Conservation (phyloP, 176 grass and related monocot genomes). For the Phoenix roebelenii region DNA sequence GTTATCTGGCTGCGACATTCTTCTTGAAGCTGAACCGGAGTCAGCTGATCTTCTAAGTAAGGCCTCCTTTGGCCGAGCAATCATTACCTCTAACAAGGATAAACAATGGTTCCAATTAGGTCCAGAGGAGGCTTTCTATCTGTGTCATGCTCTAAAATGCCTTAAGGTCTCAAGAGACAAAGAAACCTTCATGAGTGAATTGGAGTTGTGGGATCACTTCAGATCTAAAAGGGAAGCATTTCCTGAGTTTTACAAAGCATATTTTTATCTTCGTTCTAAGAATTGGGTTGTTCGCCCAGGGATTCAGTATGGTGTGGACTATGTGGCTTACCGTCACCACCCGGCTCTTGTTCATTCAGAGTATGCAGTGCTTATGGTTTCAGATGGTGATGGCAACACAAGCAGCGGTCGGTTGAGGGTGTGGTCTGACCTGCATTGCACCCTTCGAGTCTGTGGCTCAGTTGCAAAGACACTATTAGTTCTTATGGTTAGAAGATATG, state of each 20-base stretch:
- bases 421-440: constrained; percentile 54
- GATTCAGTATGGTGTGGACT: constrained; percentile 51
- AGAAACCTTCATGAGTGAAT: background rate
- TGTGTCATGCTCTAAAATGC: constrained; percentile 31
- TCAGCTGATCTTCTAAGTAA: constrained; percentile 22
- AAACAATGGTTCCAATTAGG: constrained; percentile 40
- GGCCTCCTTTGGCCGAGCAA: constrained; percentile 22
- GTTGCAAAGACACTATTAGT: constrained; percentile 65
- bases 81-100: constrained; percentile 13
- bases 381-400: constrained; percentile 3
- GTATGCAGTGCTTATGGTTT: constrained; percentile 47
- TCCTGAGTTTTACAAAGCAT: constrained; percentile 48
- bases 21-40: constrained; percentile 1
- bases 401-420: constrained; percentile 24
- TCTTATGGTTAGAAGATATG: constrained; percentile 22
- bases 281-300: constrained; percentile 58
- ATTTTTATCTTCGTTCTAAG: constrained; percentile 45
- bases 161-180: constrained; percentile 14
- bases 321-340: constrained; percentile 71
- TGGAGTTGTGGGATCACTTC: constrained; percentile 41
- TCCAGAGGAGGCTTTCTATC: constrained; percentile 57
- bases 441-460: constrained; percentile 36
- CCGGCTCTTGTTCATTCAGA: constrained; percentile 60
- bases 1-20: background rate
- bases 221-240: constrained; percentile 25